A percentile compares a stretch with the other conserved stretches of the same genome.
Conservation (phyloP, 225 moss, liverwort and hornwort genomes). For the Straminergon stramineum region DNA sequence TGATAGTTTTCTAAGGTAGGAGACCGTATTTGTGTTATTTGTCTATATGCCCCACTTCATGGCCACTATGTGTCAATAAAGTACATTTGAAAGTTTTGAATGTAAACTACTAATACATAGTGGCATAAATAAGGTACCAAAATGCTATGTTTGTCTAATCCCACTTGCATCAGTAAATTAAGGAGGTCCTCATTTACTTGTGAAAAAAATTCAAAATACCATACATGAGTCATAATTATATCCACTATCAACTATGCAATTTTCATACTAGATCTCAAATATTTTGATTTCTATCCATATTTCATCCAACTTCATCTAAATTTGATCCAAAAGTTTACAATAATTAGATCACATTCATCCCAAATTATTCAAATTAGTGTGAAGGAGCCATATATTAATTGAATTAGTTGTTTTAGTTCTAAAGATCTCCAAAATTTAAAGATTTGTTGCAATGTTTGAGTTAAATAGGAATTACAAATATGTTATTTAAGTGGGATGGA, state of each 20-base stretch:
- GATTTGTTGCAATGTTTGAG: neutral
- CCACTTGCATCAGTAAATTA: neutral
- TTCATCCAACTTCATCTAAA: neutral
- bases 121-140: neutral
- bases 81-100: neutral
- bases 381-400: neutral
- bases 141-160: neutral
- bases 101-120: neutral
- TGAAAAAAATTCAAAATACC: neutral
- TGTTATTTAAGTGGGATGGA: too few relatives aligned
- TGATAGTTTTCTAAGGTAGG: rapidly evolving
- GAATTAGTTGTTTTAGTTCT: neutral
- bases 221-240: neutral
- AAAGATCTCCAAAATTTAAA: neutral
- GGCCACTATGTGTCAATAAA: neutral
- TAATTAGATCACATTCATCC: neutral
- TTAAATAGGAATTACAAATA: neutral
- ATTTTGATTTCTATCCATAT: neutral
- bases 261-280: neutral
- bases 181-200: neutral
- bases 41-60: neutral
- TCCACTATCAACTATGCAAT: neutral
- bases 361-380: neutral
- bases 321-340: neutral
- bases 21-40: neutral